Evolutionary conservation across 768 basidiomycete genomes (phyloP), one percentile per base, ranked within the genome.

Genomic region (Podaxis carcinomalis): DNA sequence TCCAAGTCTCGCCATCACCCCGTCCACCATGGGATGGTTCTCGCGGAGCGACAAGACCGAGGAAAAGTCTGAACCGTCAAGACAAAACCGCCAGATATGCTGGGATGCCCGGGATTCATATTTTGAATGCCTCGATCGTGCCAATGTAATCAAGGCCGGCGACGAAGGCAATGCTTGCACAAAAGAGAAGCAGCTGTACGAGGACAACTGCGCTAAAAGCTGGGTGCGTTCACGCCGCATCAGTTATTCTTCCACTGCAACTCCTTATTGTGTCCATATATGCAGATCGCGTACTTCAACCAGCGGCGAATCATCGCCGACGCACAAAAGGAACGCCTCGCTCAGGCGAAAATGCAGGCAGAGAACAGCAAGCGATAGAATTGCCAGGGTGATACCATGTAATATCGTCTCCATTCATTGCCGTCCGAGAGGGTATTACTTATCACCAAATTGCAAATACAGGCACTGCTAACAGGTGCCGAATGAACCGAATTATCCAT

Each of bases 261-360:
- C 27, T 14, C 19, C 13, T 62, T 44, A 40, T 28, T 56, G 28
- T 25, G 50, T 36, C 50, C 55, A 28, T 21, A 56, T 60, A 50
- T 13, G 7, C 66, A 98, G 95, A 88, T 98, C 67, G 91, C 92
- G 27, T 96, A 98, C 72, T 97, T 98, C 69, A 96, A 97, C 77
- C 90, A 93, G 71, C 85, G 94, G 37, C 81, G 95, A 56, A 83
- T 92, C 37, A 82, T 95, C 55, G 89, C 85, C 7, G 90, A 89
- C 62, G 84, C 86, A 59, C 92, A 93, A 73, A 90, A 88, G 68
- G 84, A 86, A 42, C 76, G 88, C 56, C 80, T 92, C 32, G 82
- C 82, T 16, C 78, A 78, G 61, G 77, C 75, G 5, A 72, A 69
- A 57, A 71, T 71, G 23, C 74, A 78, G 62, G 69, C 67, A 13